Percentiles rank a stretch among this genome's conserved stretches.
Conservation (phyloP, 2,329 filamentous ascomycete genomes). For the Penicillium sp. region DNA sequence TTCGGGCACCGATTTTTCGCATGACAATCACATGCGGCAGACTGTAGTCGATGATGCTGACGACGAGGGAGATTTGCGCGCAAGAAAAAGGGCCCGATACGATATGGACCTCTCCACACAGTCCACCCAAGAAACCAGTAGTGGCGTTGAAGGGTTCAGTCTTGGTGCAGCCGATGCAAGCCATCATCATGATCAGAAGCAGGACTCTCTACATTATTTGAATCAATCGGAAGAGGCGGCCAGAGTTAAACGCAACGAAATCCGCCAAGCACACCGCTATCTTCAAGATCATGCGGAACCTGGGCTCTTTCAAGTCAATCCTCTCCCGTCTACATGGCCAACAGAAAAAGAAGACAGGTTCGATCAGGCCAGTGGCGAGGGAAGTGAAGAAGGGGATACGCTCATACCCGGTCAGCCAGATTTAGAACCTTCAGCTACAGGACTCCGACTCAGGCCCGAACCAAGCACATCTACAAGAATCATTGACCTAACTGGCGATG, state of each 20-base stretch:
- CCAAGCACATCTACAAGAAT: not conserved
- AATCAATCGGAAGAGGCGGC: slow-evolving; percentile 5
- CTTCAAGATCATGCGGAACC: slow-evolving; percentile 22
- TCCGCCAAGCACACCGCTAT: slow-evolving; percentile 27
- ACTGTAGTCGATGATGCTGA: slow-evolving; percentile 21
- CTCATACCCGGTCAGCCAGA: not conserved
- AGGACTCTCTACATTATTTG: not conserved
- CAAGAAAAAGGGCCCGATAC: slow-evolving; percentile 19
- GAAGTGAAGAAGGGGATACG: not conserved
- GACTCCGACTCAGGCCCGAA: not conserved
- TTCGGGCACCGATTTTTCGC: slow-evolving; percentile 57
- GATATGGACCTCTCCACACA: slow-evolving; percentile 16
- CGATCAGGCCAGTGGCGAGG: not conserved
- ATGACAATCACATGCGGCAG: slow-evolving; percentile 61
- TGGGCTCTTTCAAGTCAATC: slow-evolving; percentile 21
- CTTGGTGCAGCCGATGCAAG: not conserved
- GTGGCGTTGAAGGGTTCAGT: slow-evolving; percentile 6
- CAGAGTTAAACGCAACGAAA: slow-evolving; percentile 21
- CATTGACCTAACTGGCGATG: slow-evolving; percentile 2
- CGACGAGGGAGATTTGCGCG: slow-evolving; percentile 15
- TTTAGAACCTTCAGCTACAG: not conserved
- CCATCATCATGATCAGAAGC: not conserved
- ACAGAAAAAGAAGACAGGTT: slow-evolving; percentile 11
- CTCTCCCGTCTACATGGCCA: slow-evolving; percentile 30
- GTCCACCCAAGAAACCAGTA: slow-evolving; percentile 20